Percentiles rank a stretch among this genome's conserved stretches.
phyloP scores from a whole-genome alignment of 2,329 filamentous ascomycete species.

The Malbranchea zuffiana region DNA sequence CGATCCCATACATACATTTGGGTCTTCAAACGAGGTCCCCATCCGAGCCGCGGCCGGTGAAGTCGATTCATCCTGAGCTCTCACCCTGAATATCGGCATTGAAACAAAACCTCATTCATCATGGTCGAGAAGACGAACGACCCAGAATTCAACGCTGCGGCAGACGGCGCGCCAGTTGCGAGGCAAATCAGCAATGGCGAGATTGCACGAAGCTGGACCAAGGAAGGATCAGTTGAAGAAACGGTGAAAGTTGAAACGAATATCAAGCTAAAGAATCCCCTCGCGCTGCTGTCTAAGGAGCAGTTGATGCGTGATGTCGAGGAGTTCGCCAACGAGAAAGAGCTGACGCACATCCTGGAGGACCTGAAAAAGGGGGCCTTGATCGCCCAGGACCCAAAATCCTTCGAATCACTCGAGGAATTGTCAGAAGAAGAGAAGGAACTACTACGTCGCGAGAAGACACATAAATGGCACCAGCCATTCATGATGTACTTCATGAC shows the following conservation, averaged over 20 bases:
- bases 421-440: slow-evolving; percentile 42
- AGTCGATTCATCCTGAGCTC: no score
- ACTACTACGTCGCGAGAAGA: slow-evolving; percentile 31
- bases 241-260: slow-evolving; percentile 2
- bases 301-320: slow-evolving; percentile 23
- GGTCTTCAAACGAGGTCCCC: no score
- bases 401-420: slow-evolving; percentile 51
- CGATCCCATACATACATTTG: no score
- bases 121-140: slow-evolving; percentile 5
- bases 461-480: slow-evolving; percentile 36
- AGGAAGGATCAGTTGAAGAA: not conserved
- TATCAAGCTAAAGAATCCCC: slow-evolving; percentile 19
- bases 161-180: not conserved
- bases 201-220: not conserved
- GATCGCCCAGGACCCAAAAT: slow-evolving; percentile 57
- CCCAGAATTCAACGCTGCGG: not conserved
- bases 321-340: slow-evolving; percentile 42
- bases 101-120: no score
- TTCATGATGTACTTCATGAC: slow-evolving; percentile 36
- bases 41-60: no score
- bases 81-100: no score
- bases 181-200: not conserved
- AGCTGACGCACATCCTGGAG: slow-evolving; percentile 47
- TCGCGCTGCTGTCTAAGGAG: slow-evolving; percentile 21
- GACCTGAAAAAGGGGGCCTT: slow-evolving; percentile 46